phyloP scores from a whole-genome alignment of 495 filamentous ascomycete species.

The Neurospora sp. region DNA sequence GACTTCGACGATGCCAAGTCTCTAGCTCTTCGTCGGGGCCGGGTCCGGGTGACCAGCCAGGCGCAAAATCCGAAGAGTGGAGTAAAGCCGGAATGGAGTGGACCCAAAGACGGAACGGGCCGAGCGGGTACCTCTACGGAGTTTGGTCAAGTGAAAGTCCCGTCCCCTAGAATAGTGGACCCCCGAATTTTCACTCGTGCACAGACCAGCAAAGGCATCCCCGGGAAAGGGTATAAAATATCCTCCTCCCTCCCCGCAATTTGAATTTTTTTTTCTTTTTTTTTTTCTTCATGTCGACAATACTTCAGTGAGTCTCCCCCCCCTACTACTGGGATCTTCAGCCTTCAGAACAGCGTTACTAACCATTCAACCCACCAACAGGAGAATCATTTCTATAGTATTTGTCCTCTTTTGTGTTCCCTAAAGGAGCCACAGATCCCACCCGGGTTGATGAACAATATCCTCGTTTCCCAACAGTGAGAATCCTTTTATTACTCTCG shows the following conservation, averaged over 20 bases:
- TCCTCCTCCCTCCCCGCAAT: constrained; percentile 1
- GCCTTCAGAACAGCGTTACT: no score
- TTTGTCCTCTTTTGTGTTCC: constrained; percentile 69
- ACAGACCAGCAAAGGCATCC: constrained; percentile 31
- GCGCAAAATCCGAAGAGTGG: not conserved
- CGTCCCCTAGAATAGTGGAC: not conserved
- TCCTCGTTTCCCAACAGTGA: constrained; percentile 54
- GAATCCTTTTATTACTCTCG: constrained; percentile 35
- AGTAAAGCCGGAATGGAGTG: not conserved
- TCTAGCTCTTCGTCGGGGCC: not conserved
- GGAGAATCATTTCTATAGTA: constrained; percentile 89
- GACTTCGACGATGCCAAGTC: not conserved
- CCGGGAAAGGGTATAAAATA: constrained; percentile 22
- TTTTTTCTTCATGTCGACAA: constrained; percentile 48
- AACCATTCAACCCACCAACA: not conserved
- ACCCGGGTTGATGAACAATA: constrained; percentile 53
- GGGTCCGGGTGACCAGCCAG: not conserved
- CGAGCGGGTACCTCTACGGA: not conserved
- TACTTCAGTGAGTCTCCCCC: constrained; percentile 41
- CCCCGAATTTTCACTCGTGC: constrained; percentile 30
- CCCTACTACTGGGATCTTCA: constrained; percentile 14
- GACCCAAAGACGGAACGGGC: not conserved
- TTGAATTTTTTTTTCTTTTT: constrained; percentile 24
- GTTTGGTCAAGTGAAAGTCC: constrained; percentile 32
- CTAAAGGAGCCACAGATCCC: constrained; percentile 57